A percentile compares a stretch with the other conserved stretches of the same genome.
Evolutionary conservation across 2,329 filamentous ascomycete species (phyloP).

Genomic region (Dothiorella sarmentorum): DNA sequence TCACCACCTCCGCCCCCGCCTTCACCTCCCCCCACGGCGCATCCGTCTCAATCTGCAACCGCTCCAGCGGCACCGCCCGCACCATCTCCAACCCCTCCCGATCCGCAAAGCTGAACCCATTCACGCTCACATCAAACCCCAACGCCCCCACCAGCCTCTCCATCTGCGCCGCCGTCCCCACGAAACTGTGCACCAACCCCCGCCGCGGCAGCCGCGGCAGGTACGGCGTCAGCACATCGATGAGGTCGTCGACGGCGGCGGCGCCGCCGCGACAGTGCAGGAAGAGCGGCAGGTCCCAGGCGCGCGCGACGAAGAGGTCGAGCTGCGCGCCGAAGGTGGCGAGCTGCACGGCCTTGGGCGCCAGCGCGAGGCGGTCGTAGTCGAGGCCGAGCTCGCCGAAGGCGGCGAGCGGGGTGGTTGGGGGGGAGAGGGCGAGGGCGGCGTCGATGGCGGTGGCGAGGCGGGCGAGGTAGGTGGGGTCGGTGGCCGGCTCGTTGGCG

Average conservation of each 20-base stretch:
- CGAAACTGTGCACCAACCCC: slow-evolving; percentile 42
- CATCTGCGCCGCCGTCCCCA: slow-evolving; percentile 42
- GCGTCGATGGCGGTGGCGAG: slow-evolving; percentile 20
- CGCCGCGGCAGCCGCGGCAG: slow-evolving; percentile 34
- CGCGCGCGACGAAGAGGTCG: slow-evolving; percentile 34
- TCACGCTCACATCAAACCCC: slow-evolving; percentile 47
- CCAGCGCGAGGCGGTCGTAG: slow-evolving; percentile 46
- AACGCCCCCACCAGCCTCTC: slow-evolving; percentile 33
- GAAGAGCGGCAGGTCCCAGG: slow-evolving; percentile 40
- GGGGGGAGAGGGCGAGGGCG: slow-evolving; percentile 21
- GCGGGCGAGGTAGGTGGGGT: slow-evolving; percentile 27
- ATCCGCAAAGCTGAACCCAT: slow-evolving; percentile 47
- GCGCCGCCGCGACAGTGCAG: slow-evolving; percentile 43
- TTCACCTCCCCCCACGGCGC: slow-evolving; percentile 49
- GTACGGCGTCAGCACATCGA: slow-evolving; percentile 42
- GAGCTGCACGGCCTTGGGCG: slow-evolving; percentile 42
- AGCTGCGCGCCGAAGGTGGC: slow-evolving; percentile 43
- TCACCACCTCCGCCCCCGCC: slow-evolving; percentile 32
- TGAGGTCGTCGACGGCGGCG: slow-evolving; percentile 46
- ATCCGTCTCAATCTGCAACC: slow-evolving; percentile 48
- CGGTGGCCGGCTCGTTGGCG: slow-evolving; percentile 39
- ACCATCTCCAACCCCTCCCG: slow-evolving; percentile 44
- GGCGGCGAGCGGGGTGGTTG: slow-evolving; percentile 36
- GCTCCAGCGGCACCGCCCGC: slow-evolving; percentile 38
- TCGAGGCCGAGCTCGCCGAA: slow-evolving; percentile 52